Evolutionary conservation across 805 yeast species (phyloP).

Genomic region (Candida qinlingensis): DNA sequence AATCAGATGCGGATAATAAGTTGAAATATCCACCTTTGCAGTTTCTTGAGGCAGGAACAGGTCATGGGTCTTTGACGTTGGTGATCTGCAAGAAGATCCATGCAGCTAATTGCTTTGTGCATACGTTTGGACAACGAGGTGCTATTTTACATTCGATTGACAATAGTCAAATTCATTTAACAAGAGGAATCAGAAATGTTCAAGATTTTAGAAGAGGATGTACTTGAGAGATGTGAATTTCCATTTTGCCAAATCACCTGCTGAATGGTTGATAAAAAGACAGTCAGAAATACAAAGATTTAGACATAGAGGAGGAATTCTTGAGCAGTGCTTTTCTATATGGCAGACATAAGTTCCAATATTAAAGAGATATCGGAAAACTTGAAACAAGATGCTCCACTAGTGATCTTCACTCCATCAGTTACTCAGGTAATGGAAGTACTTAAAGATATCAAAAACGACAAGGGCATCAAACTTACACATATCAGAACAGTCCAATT

Average conservation of each 20-base stretch:
- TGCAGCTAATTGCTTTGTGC: constrained; percentile 36
- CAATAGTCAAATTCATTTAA: constrained; percentile 33
- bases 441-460: constrained; percentile 26
- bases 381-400: constrained; percentile 37
- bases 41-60: constrained; percentile 49
- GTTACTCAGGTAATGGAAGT: constrained; percentile 42
- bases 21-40: constrained; percentile 29
- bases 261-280: constrained; percentile 32
- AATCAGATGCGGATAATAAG: constrained; percentile 10
- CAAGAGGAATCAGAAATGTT: constrained; percentile 37
- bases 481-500: constrained; percentile 37
- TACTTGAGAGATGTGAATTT: constrained; percentile 42
- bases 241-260: constrained; percentile 36
- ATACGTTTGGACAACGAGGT: constrained; percentile 29
- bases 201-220: constrained; percentile 34
- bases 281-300: constrained; percentile 22
- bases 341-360: constrained; percentile 38
- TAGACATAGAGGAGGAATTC: constrained; percentile 25
- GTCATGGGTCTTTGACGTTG: constrained; percentile 46
- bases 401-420: constrained; percentile 43
- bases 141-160: constrained; percentile 44
- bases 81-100: constrained; percentile 39
- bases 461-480: constrained; percentile 29
- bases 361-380: constrained; percentile 28
- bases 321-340: constrained; percentile 38